Conservation (phyloP, 805 yeast genomes). For the Wickerhamomyces kurtzmanii region DNA sequence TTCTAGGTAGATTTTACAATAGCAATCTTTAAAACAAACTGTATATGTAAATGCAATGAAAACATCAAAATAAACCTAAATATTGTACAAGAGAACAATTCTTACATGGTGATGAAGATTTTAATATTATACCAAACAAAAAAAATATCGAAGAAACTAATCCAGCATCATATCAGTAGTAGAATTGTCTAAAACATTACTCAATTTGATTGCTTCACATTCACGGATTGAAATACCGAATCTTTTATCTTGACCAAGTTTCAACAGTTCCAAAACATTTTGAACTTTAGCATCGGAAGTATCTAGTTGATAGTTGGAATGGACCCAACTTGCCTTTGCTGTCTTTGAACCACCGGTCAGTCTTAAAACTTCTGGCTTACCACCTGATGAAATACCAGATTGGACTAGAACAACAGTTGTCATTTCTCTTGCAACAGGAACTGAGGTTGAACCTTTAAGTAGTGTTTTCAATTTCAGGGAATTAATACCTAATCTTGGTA, state of each 20-base stretch:
- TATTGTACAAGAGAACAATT: too few relatives aligned
- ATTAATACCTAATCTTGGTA: constrained; percentile 65
- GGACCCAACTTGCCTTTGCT: constrained; percentile 79
- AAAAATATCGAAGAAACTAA: constrained; percentile 4
- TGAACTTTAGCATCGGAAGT: constrained; percentile 30
- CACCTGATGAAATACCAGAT: constrained; percentile 26
- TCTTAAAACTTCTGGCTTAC: constrained; percentile 53
- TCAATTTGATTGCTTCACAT: constrained; percentile 42
- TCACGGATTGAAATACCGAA: constrained; percentile 62
- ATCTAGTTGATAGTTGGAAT: constrained; percentile 59
- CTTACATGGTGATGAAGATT: too few relatives aligned
- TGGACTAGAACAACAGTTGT: constrained; percentile 60
- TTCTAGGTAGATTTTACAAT: too few relatives aligned
- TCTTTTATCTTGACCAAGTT: constrained; percentile 54
- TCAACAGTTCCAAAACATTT: constrained; percentile 44
- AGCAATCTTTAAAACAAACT: too few relatives aligned
- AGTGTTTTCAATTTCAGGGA: constrained; percentile 58
- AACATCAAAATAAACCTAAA: too few relatives aligned
- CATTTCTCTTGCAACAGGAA: constrained; percentile 69
- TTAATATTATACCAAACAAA: too few relatives aligned
- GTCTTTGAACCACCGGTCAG: constrained; percentile 71
- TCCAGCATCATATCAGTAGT: constrained; percentile 7
- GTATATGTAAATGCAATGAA: too few relatives aligned
- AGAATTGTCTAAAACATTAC: constrained; percentile 1
- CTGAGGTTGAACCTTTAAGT: constrained; percentile 34